Conservation (phyloP, 2,329 filamentous ascomycete genomes). For the Clonostachys sp. region DNA sequence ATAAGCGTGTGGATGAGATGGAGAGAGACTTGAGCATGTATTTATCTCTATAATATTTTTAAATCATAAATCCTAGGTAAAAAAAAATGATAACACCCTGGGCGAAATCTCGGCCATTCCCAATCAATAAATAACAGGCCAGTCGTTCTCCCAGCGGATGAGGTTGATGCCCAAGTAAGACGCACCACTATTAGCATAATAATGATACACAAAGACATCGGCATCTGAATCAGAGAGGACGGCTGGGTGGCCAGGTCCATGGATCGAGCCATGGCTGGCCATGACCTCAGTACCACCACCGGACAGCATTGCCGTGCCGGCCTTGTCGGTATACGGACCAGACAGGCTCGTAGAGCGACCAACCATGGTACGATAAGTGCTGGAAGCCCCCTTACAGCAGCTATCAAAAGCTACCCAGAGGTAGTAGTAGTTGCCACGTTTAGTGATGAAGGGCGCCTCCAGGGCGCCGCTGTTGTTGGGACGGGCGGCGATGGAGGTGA, state of each 20-base stretch:
- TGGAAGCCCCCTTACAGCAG: conserved; percentile 18
- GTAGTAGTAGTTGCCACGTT: conserved; percentile 19
- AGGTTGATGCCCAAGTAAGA: conserved; percentile 21
- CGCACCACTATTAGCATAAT: conserved; percentile 14
- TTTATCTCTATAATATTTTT: no score
- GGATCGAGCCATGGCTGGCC: conserved; percentile 16
- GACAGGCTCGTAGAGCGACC: conserved; percentile 18
- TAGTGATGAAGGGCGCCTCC: conserved; percentile 20
- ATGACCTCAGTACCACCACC: conserved; percentile 21
- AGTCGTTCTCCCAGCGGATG: conserved; percentile 17
- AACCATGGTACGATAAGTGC: conserved; percentile 24
- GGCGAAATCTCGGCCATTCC: background rate
- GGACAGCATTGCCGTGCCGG: conserved; percentile 14
- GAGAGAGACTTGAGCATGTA: no score
- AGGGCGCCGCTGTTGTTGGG: conserved; percentile 11
- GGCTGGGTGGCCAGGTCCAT: conserved; percentile 22
- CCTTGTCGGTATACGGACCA: conserved; percentile 17
- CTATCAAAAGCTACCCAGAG: conserved; percentile 23
- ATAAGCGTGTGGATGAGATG: no score
- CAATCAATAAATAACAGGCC: conserved; percentile 19
- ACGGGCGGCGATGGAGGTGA: conserved; percentile 18
- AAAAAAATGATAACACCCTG: no score
- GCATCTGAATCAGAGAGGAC: conserved; percentile 21
- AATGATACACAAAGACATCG: conserved; percentile 23
- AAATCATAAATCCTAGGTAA: no score